Evolutionary conservation across 2,329 filamentous ascomycete species (phyloP), one percentile per base, ranked within the genome.

Genomic region (Penicillium oxalicum): DNA sequence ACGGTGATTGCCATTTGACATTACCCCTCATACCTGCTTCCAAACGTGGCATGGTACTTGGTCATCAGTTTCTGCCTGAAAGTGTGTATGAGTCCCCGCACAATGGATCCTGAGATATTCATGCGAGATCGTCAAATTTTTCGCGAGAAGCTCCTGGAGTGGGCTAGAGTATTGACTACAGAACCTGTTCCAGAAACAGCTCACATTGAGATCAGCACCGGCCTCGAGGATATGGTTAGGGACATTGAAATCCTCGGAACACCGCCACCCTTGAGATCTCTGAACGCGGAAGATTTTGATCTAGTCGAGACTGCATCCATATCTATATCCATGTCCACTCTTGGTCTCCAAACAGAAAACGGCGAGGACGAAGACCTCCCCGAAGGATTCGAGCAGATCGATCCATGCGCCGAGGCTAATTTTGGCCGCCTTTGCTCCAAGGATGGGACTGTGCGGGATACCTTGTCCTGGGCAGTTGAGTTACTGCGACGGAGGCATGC

Each of bases 371-470:
- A 8, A 12, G 32, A 43, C 34, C 9, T 4, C 13, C 25, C 5
- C 25, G 29, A 43, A 7, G 24, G 18, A 4, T 43, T 25, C n/a
- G 40, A 35, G 9, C 28, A 35, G 40, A 43, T 27, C n/a, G 28
- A 43, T 9, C 29, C 32, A 12, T 33, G 33, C 5, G 32, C 40
- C 32, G 40, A 43, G 34, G 40, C 40, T 25, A 18, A 35, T 24
- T 43, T 35, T 43, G 40, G 40, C 6, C 18, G 40, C n/a, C 32
- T 27, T 12, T 43, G 40, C 34, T 43, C 40, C 11, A 43, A 43
- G n/a, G 29, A 35, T 43, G 40, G 40, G 1, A 26, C 40, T 4
- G 26, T 43, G 5, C 32, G 40, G 29, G 40, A 43, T 35, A 34
- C 40, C 11, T n/a, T 43, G 1, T 43, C 40, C 18, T 43, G 40